Base-by-base conservation (phyloP, 441 rosid genomes). In the Gossypium davidsonii region DNA sequence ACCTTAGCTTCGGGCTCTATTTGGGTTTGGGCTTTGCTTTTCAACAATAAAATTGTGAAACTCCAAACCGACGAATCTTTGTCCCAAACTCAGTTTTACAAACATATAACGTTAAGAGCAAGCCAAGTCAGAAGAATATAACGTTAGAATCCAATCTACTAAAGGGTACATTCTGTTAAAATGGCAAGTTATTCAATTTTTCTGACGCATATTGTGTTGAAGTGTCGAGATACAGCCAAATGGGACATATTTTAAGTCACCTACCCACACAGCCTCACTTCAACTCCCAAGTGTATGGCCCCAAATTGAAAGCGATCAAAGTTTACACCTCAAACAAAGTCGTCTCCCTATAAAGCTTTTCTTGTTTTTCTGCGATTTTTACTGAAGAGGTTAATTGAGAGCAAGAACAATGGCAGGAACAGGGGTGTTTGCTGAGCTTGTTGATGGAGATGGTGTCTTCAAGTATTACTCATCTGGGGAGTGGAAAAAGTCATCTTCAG, bases 391-490 rank as follows among this genome's bases (percentile, higher is more conserved):
- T 48, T 52, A 25, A 76, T 21, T 57, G 14, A 4, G 63, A 12
- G n/a, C 37, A 58, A 23, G 10, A 15, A 57, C n/a, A 7, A 92
- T 94, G 97, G 97, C 94, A 0, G 94, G 93, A 8, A 89, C 72
- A 58, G 97, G 89, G 71, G 80, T 82, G 44, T 94, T 94, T 78
- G 66, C 82, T 18, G 97, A 91, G 78, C 92, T 90, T 1, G 18
- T 94, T 9, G 97, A 89, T 3, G 98, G 86, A 44, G 96, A 92
- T 62, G 67, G 67, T 37, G 85, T 83, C 31, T 92, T 80, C 85
- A 92, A 89, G 75, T 94, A 89, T 78, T 94, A 88, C 84, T 63
- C 82, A 68, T 90, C 88, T 61, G 93, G 96, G 17, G 92, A 89
- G 74, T 94, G 99, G 99, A 88, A 74, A 76, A 85, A 79, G 21